Evolutionary conservation across 441 rosid genomes (phyloP), one percentile per base, ranked within the genome.

Genomic region (Populus hybrid): DNA sequence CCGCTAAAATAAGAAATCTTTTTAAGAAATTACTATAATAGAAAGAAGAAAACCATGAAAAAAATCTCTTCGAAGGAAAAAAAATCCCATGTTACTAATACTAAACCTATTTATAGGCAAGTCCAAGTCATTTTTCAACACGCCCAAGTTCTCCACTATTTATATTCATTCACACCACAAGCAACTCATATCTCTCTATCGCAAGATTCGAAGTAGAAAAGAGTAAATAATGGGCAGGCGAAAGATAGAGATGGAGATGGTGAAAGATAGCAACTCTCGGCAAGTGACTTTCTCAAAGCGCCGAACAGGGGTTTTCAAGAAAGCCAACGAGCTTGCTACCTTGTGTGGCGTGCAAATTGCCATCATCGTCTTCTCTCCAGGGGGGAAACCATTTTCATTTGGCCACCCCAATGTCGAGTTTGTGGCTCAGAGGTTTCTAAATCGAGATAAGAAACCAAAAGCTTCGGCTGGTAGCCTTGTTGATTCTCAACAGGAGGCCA

Each of bases 211-310:
- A 2, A 59, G 12, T 3, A 23, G 16, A 65, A 30, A 36, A 30
- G 24, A 36, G 23, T 21, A 23, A 67, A 34, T 0, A 26, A 69
- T 79, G 76, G 91, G 92, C 18, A 77, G 92, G 35, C 85, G 80
- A 61, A 89, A 85, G 84, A 82, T 88, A 10, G 75, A 77, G 30
- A 86, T 86, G 40, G 78, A 80, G n/a, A 86, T 77, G 80, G 88
- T 86, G 53, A 76, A 80, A 3, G 82, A 86, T 70, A 83, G 77
- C 35, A 82, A 40, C 42, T 73, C 84, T 46, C 83, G 83, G 20
- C 87, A 89, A 63, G 92, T 89, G 20, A 87, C 92, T 1, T 87
- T 87, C 86, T 89, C 90, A 0, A 89, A 89, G 74, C 85, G 92
- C 1, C 79, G 86, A 0, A 64, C 87, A 1, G 89, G 90, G 0